Evolutionary conservation across 2,329 filamentous ascomycete species (phyloP).

Genomic region (Microthyrium microscopicum): DNA sequence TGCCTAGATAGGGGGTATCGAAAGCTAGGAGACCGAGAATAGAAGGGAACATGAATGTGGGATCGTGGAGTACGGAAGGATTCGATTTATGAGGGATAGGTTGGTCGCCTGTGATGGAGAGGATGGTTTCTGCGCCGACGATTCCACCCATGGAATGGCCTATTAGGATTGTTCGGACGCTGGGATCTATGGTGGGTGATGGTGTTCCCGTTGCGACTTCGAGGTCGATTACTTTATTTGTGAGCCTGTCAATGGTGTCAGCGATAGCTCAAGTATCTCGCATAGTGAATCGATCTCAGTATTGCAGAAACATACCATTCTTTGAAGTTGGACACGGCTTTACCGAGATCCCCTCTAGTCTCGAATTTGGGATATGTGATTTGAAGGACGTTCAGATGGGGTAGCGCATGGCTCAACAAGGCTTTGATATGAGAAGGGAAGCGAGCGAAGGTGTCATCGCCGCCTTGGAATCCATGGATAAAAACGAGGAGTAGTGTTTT

Average conservation of each 20-base stretch:
- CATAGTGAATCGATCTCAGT: background rate
- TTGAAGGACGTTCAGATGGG: conserved; percentile 48
- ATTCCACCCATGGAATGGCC: conserved; percentile 89
- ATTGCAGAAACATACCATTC: conserved; percentile 41
- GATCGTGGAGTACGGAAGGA: conserved; percentile 17
- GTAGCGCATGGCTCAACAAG: conserved; percentile 47
- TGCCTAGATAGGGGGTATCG: conserved; percentile 81
- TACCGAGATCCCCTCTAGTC: conserved; percentile 58
- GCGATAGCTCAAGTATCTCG: background rate
- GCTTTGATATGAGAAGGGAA: conserved; percentile 59
- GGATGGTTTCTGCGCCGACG: conserved; percentile 74
- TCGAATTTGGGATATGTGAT: conserved; percentile 69
- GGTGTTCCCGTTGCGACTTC: conserved; percentile 69
- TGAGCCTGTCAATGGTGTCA: conserved; percentile 40
- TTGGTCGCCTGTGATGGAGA: conserved; percentile 55
- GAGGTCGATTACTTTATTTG: conserved; percentile 84
- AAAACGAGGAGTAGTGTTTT: conserved; percentile 70
- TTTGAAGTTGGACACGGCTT: conserved; percentile 56
- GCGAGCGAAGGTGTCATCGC: conserved; percentile 58
- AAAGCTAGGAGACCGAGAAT: conserved; percentile 83
- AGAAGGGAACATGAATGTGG: conserved; percentile 81
- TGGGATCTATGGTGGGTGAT: conserved; percentile 73
- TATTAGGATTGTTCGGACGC: conserved; percentile 63
- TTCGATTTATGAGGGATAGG: conserved; percentile 19
- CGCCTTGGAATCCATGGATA: conserved; percentile 75